Percentiles rank a stretch among this genome's conserved stretches.
Evolutionary conservation across 768 basidiomycete species (phyloP).

Genomic region (Collybia nuda): DNA sequence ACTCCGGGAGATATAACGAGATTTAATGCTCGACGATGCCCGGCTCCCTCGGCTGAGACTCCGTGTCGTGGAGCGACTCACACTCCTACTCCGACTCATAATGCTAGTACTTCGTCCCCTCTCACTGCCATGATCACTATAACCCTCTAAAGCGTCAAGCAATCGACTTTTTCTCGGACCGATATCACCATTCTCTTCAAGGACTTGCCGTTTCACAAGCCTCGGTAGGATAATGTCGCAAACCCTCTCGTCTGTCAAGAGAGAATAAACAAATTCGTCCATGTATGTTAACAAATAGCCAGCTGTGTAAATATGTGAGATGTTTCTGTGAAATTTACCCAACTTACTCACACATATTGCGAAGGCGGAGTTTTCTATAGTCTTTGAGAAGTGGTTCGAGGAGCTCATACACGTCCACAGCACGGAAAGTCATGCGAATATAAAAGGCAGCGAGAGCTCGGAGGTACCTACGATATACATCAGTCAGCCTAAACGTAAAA

Average conservation of each 20-base stretch:
- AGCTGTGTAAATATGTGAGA: constrained; percentile 39
- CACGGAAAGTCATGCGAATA: constrained; percentile 89
- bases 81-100: constrained; percentile 34
- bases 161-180: constrained; percentile 83
- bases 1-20: constrained; percentile 66
- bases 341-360: constrained; percentile 68
- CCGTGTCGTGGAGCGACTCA: constrained; percentile 23
- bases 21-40: constrained; percentile 45
- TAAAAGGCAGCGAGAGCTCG: constrained; percentile 93
- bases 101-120: constrained; percentile 36
- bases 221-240: constrained; percentile 97
- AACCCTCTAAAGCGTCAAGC: constrained; percentile 85
- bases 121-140: constrained; percentile 51
- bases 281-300: constrained; percentile 87
- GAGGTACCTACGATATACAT: constrained; percentile 65
- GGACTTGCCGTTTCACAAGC: constrained; percentile 75
- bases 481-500: neutral
- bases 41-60: constrained; percentile 20
- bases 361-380: constrained; percentile 82
- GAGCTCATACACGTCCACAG: constrained; percentile 89
- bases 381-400: constrained; percentile 95
- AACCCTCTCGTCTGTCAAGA: constrained; percentile 87
- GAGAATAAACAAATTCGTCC: constrained; percentile 87
- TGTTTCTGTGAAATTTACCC: neutral
- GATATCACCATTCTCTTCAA: constrained; percentile 93